phyloP scores from a whole-genome alignment of 2,329 filamentous ascomycete species.

The Dothideomycetidae sp. region DNA sequence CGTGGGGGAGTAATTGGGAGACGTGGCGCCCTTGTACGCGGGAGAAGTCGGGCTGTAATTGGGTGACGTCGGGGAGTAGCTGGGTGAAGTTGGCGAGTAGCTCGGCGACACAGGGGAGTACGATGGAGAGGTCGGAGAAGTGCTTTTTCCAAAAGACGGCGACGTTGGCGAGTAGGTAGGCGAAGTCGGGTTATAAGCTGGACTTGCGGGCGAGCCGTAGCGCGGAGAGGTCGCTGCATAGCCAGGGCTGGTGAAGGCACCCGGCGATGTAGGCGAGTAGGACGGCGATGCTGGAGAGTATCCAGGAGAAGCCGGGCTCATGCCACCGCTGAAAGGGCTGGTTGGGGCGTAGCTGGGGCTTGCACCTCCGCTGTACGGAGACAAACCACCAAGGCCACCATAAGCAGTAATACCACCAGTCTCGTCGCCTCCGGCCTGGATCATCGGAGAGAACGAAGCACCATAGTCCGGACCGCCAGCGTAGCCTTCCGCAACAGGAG shows the following conservation, averaged over 20 bases:
- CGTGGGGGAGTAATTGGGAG: slow-evolving; percentile 37
- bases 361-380: slow-evolving; percentile 49
- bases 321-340: slow-evolving; percentile 56
- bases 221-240: slow-evolving; percentile 38
- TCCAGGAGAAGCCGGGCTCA: slow-evolving; percentile 46
- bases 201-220: slow-evolving; percentile 39
- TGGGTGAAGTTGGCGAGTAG: slow-evolving; percentile 46
- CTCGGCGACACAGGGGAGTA: slow-evolving; percentile 68
- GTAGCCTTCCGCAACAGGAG: slow-evolving; percentile 47
- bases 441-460: slow-evolving; percentile 60
- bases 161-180: slow-evolving; percentile 25
- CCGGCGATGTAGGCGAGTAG: slow-evolving; percentile 27
- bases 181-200: slow-evolving; percentile 31
- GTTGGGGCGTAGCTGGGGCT: slow-evolving; percentile 56
- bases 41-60: slow-evolving; percentile 33
- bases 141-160: slow-evolving; percentile 22
- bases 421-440: slow-evolving; percentile 47
- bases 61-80: slow-evolving; percentile 53
- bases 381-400: slow-evolving; percentile 48
- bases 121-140: slow-evolving; percentile 38
- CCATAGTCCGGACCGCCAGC: slow-evolving; percentile 50
- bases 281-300: slow-evolving; percentile 15
- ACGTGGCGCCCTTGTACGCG: slow-evolving; percentile 30
- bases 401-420: slow-evolving; percentile 48
- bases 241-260: slow-evolving; percentile 41